Evolutionary conservation across 176 grass and related monocot species (phyloP), one percentile per base, ranked within the genome.

Genomic region (Zoysia japonica): DNA sequence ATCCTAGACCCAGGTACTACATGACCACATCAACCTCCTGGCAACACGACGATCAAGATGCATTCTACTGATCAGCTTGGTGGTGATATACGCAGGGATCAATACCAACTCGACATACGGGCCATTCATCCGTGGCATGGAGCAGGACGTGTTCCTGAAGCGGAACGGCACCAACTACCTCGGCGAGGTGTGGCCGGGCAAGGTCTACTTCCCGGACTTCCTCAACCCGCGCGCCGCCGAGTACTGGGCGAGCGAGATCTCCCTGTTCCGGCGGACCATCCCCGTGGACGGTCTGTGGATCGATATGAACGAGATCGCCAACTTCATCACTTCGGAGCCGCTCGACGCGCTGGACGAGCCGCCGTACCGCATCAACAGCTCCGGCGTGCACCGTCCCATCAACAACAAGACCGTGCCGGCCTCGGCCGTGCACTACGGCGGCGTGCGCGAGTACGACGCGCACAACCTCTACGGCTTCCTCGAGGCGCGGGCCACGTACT

Each of bases 231-330:
- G 77, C 59, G 81, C 91, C 6, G 54, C 42, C 10, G 14, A 76
- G 52, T 97, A 90, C 73, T 98, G 95, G 95, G 83, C 84, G 2
- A 12, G 20, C 0, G 92, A 98, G 87, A 92, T 98, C 80, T 73
- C 81, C 3, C 53, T 61, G 9, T 98, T 98, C 68, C 87, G 87
- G 14, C 72, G 81, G 36, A 90, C 83, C 9, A 66, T 98, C 60
- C 92, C 92, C 9, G 87, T 98, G 15, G 92, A 98, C 77, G 95
- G 95, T 1, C 81, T 98, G 16, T 98, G 90, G 92, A 89, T 90
- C 59, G 95, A 97, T 88, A 97, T 97, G 95, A 97, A 97, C 42
- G 95, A 94, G 82, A 43, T 90, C 47, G 86, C 95, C 67, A 97
- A 98, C 76, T 98, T 98, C 81, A 1, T 83, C 47, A 64, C 79